Evolutionary conservation across 2,329 filamentous ascomycete species (phyloP).

Genomic region (Gnomoniopsis sp.): DNA sequence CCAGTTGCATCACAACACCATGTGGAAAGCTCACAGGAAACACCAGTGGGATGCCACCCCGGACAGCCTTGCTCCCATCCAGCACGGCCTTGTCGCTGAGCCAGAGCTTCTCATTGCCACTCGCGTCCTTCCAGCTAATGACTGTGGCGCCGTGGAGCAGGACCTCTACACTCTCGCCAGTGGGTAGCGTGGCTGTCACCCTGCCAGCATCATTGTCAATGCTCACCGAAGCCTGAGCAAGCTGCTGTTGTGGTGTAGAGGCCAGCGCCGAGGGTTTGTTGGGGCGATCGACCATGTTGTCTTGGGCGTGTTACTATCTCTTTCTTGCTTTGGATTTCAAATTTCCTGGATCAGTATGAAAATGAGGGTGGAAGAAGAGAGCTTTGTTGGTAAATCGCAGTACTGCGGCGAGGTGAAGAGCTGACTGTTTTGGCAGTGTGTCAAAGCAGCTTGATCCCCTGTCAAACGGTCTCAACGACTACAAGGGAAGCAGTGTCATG

Average conservation of each 20-base stretch:
- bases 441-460: slow-evolving; percentile 17
- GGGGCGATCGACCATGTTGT: slow-evolving; percentile 71
- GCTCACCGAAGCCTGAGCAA: slow-evolving; percentile 70
- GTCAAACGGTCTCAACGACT: neutral
- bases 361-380: neutral
- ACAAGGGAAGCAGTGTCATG: slow-evolving; percentile 13
- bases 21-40: slow-evolving; percentile 67
- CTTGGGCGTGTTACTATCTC: neutral
- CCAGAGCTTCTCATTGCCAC: slow-evolving; percentile 80
- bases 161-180: slow-evolving; percentile 81
- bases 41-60: slow-evolving; percentile 87
- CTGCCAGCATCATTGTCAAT: slow-evolving; percentile 68
- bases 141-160: slow-evolving; percentile 92
- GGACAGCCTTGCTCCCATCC: slow-evolving; percentile 84
- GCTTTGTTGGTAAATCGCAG: neutral
- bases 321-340: no score
- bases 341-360: neutral
- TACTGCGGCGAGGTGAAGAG: neutral
- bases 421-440: slow-evolving; percentile 9
- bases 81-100: slow-evolving; percentile 75
- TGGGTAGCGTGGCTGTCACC: slow-evolving; percentile 76
- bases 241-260: slow-evolving; percentile 66
- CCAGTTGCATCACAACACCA: neutral
- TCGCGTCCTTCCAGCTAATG: slow-evolving; percentile 83
- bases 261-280: slow-evolving; percentile 79